A percentile compares a stretch with the other conserved stretches of the same genome.
phyloP scores from a whole-genome alignment of 2,329 filamentous ascomycete species.

The Calonectria multiphialidica region DNA sequence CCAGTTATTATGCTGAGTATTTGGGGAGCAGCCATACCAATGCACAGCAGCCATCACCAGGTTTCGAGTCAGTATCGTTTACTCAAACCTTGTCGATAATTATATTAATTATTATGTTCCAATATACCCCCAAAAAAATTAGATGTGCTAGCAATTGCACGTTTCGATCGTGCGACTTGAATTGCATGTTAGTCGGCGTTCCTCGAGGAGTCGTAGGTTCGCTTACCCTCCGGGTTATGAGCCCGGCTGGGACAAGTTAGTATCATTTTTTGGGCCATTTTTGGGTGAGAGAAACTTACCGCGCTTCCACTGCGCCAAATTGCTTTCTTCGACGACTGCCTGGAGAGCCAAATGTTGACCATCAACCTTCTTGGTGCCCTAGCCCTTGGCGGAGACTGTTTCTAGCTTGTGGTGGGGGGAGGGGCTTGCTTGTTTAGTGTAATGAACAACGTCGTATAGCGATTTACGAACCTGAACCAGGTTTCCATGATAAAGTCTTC shows the following conservation, averaged over 20 bases:
- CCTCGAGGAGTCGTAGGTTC: not conserved
- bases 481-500: too few relatives aligned
- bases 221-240: slow-evolving; percentile 26
- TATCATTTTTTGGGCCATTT: too few relatives aligned
- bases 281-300: slow-evolving; percentile 6
- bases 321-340: not conserved
- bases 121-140: slow-evolving; percentile 15
- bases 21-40: too few relatives aligned
- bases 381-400: slow-evolving; percentile 18
- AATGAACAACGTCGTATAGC: too few relatives aligned
- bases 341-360: not conserved
- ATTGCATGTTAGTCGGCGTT: not conserved
- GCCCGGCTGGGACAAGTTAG: slow-evolving; percentile 22
- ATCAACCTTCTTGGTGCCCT: slow-evolving; percentile 8
- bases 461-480: too few relatives aligned
- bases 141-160: slow-evolving; percentile 44
- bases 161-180: slow-evolving; percentile 27
- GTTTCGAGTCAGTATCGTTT: too few relatives aligned
- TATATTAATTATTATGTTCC: too few relatives aligned
- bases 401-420: not conserved
- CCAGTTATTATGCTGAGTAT: too few relatives aligned
- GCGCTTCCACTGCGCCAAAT: slow-evolving; percentile 27
- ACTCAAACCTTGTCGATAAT: too few relatives aligned
- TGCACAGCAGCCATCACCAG: too few relatives aligned
- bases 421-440: too few relatives aligned